Base-by-base conservation (phyloP, 1,284 basidiomycete genomes). In the Leccinum ambiguum region DNA sequence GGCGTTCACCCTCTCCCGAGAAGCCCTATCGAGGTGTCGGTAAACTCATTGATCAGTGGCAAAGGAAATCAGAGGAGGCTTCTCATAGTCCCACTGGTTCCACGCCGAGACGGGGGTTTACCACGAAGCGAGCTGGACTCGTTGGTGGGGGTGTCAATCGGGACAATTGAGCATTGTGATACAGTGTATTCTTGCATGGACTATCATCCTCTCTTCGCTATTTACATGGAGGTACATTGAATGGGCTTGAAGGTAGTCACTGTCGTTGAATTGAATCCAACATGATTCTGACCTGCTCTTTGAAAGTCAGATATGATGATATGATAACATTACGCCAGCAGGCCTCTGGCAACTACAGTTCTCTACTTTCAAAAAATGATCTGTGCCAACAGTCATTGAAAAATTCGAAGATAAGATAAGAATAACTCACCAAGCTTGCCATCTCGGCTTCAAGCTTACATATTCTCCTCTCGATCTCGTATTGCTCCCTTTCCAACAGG, bases 21-120 rank as follows among this genome's bases (percentile, higher is more conserved):
- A 82, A 83, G 64, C 88, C 90, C 50, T 93, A 88, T 74, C 87
- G 87, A 72, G 91, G 92, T 58, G 92, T 93, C 58, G 89, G 90
- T 45, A 89, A 83, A n/a, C 43, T n/a, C 43, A 93, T 93, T 69
- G 89, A 92, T 72, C 85, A 92, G 72, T 93, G 91, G 92, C 90
- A 93, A 76, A 85, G 84, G 67, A 92, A 90, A 77, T 85, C 88
- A n/a, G 88, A 88, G 69, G 84, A 84, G 50, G 71, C 74, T 64
- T 65, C 77, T 33, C 77, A 73, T 43, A 67, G 70, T 11, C 11
- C 18, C 3, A 50, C 48, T 18, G 18, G 18, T 59, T 74, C 73
- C 14, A 63, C 74, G 60, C 74, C 74, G 57, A 79, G 77, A 68
- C 79, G 80, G 48, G 78, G 76, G 36, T 70, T 79, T 65, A 73